A percentile compares a stretch with the other conserved stretches of the same genome.
phyloP scores from a whole-genome alignment of 2,329 filamentous ascomycete genomes.

The Didymella pinodella region DNA sequence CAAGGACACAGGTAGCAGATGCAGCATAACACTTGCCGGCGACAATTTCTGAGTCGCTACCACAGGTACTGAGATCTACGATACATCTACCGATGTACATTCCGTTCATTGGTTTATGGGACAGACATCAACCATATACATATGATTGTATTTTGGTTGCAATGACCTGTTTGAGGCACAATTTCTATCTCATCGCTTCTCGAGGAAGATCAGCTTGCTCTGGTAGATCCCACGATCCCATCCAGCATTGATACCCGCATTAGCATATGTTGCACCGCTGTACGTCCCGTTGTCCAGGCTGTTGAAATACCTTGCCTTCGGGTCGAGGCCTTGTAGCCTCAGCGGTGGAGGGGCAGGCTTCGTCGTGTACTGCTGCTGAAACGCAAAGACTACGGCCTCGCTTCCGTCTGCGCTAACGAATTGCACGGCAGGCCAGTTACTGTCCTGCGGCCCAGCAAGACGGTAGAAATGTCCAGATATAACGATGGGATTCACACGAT shows the following conservation, averaged over 20 bases:
- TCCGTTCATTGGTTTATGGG: neutral
- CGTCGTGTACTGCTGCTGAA: slow-evolving; percentile 63
- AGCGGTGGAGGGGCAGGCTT: slow-evolving; percentile 64
- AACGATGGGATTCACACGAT: slow-evolving; percentile 67
- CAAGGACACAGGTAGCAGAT: neutral
- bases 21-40: neutral
- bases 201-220: slow-evolving; percentile 65
- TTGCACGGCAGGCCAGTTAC: slow-evolving; percentile 69
- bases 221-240: slow-evolving; percentile 62
- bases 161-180: neutral
- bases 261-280: slow-evolving; percentile 69
- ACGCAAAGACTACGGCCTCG: slow-evolving; percentile 65
- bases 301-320: slow-evolving; percentile 60
- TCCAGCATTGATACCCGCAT: slow-evolving; percentile 63
- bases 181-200: slow-evolving; percentile 51
- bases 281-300: slow-evolving; percentile 62
- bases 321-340: slow-evolving; percentile 65
- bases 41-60: neutral
- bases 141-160: neutral
- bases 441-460: slow-evolving; percentile 64
- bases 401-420: slow-evolving; percentile 63
- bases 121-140: neutral
- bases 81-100: neutral
- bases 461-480: slow-evolving; percentile 68
- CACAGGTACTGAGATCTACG: neutral